Percentiles rank a stretch among this genome's conserved stretches.
Evolutionary conservation across 345 rosid genomes (phyloP).

Genomic region (Balakata baccata): DNA sequence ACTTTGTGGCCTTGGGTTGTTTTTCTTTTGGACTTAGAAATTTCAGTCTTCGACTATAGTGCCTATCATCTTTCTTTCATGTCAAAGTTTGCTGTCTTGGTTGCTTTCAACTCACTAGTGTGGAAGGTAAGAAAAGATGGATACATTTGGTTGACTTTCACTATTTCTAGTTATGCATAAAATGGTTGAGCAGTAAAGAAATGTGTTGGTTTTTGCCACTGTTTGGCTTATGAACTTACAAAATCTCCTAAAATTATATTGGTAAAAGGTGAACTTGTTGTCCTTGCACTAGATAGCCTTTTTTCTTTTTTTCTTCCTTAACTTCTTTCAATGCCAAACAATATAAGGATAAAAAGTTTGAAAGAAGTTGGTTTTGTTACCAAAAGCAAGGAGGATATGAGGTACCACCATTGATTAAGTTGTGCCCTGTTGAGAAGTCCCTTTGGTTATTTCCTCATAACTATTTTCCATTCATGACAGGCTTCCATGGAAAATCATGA

Average conservation of each 20-base stretch:
- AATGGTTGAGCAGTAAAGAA: not conserved
- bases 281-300: not conserved
- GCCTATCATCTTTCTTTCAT: not conserved
- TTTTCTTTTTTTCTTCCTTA: not conserved
- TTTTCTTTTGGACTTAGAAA: not conserved
- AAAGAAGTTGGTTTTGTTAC: not conserved
- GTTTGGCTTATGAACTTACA: not conserved
- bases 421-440: slow-evolving; percentile 5
- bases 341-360: not conserved
- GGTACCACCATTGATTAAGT: not conserved
- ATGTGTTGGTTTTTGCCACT: not conserved
- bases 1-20: not conserved
- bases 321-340: not conserved
- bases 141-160: not conserved
- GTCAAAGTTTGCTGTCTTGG: not conserved
- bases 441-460: slow-evolving; percentile 1
- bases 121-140: not conserved
- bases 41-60: not conserved
- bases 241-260: slow-evolving; percentile 6
- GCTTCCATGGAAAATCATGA: slow-evolving; percentile 40
- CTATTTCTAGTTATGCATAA: not conserved
- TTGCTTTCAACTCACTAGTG: not conserved
- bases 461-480: slow-evolving; percentile 36
- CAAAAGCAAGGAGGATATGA: not conserved
- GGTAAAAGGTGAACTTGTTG: not conserved